Base-by-base conservation (phyloP, 1,284 basidiomycete genomes). In the Apiotrichum gracile region DNA sequence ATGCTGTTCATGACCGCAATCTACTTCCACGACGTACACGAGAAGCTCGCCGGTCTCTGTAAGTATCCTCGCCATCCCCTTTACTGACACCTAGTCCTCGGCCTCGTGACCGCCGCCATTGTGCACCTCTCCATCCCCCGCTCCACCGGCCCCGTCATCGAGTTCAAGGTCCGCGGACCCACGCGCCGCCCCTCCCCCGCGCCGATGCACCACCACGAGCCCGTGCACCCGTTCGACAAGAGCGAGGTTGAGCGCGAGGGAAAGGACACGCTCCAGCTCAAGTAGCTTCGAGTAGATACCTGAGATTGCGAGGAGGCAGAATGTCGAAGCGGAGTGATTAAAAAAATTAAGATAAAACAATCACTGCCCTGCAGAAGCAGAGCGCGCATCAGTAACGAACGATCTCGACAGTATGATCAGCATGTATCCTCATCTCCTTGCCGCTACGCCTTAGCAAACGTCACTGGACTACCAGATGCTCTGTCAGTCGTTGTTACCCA, bases 1-100 rank as follows among this genome's bases (percentile, higher is more conserved):
- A 88, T 90, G 66, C 77, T 82, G 12, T 81, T 82, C 59, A 87
- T 86, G 48, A 97, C 93, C 16, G 84, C 86, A 44, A 76, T 96
- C 16, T 97, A 91, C 75, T 97, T 94, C 78, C 93, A 97, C 68
- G 82, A 86, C 7, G 87, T 89, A 0, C 74, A 81, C 25, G 93
- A 97, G 78, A 97, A 97, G 76, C 58, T 90, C 35, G 83, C 85
- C 1, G 93, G 93, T 3, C 85, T 87, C 51, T 39, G 89, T 91
- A 64, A 68, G 86, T 83, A 7, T 29, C 7, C 27, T 5, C 29
- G 7, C 35, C 13, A 26, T 17, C 26, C 14, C 7, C 19, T 34
- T 49, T 21, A 50, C 49, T 22, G 37, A 38, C 37, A 3, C n/a
- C 19, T 47, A 65, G 66, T 46, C 26, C 57, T 67, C 21, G 67